A percentile compares a stretch with the other conserved stretches of the same genome.
Conservation (phyloP, 2,329 filamentous ascomycete species). For the Arachnomyces sp. region DNA sequence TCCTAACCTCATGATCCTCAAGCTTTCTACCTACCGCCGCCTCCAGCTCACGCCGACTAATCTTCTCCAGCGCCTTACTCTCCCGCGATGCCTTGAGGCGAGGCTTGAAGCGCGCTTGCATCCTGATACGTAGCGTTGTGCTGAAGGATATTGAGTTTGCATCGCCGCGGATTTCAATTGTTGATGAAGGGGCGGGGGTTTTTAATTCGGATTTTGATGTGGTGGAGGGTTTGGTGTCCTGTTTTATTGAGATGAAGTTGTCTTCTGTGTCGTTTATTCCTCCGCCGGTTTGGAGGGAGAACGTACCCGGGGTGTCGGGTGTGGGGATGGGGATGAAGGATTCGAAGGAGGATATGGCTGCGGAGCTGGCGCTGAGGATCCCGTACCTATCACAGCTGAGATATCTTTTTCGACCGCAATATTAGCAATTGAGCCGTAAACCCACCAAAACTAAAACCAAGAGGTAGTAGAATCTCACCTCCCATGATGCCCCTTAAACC, state of each 20-base stretch:
- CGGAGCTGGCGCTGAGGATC: slow-evolving; percentile 63
- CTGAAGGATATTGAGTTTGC: slow-evolving; percentile 57
- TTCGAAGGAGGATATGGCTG: slow-evolving; percentile 78
- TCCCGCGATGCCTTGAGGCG: slow-evolving; percentile 69
- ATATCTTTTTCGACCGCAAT: slow-evolving; percentile 48
- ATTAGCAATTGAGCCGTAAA: slow-evolving; percentile 3
- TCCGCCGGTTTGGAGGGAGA: slow-evolving; percentile 59
- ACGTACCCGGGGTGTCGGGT: slow-evolving; percentile 59
- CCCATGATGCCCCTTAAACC: slow-evolving; percentile 85
- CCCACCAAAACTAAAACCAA: neutral
- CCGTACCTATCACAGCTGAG: slow-evolving; percentile 80
- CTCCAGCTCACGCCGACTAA: slow-evolving; percentile 78
- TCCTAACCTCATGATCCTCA: slow-evolving; percentile 77
- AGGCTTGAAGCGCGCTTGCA: slow-evolving; percentile 94
- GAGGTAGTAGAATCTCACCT: slow-evolving; percentile 49
- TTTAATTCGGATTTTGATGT: slow-evolving; percentile 20
- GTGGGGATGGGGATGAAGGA: slow-evolving; percentile 61
- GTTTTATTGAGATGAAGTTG: slow-evolving; percentile 54
- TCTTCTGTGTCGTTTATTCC: slow-evolving; percentile 49
- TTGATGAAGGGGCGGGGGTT: slow-evolving; percentile 20
- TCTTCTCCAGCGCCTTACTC: slow-evolving; percentile 74
- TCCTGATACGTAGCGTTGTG: slow-evolving; percentile 71
- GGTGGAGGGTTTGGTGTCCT: slow-evolving; percentile 39
- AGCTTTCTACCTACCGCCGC: slow-evolving; percentile 66
- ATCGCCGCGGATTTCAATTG: slow-evolving; percentile 66